Evolutionary conservation across 805 yeast species (phyloP), one percentile per base, ranked within the genome.

Genomic region (Schwanniomyces occidentalis): DNA sequence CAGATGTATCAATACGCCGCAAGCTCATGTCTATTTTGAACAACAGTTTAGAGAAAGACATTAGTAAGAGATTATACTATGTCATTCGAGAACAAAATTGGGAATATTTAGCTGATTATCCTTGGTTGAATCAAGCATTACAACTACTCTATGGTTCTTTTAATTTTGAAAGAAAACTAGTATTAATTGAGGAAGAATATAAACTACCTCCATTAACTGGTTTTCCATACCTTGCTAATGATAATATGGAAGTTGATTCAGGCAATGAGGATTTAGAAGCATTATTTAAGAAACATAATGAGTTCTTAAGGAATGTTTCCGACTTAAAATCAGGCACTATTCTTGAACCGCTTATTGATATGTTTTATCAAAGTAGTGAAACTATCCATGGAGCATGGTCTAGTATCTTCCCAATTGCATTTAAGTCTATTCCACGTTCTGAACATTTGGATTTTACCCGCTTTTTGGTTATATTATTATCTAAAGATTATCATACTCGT

Each of bases 51-150:
- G 96, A 90, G 41, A 74, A 69, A 32, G 89, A 85, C 45, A 72
- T 89, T 16, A 76, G 77, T 46, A 88, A 86, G 56, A 72, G 99
- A 38, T 65, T 93, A 22, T 80, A 82, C 44, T 95, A 95, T 48
- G 82, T 91, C 6, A 75, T 95, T n/a, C 69, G 91, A 24, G 98
- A 93, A 50, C 99, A 93, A 56, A 91, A 88, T 51, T 93, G 99
- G 99, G 99, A 93, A 54, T 84, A 77, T 45, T 65, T 93, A 24
- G 90, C 95, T 0, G 99, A 93, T 46, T 85, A 85, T 49, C 85
- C 89, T 26, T 93, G 99, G 99, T 63, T 91, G 42, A 88, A 88
- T 55, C 98, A 91, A 57, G 98, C 96, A 0, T 68, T 87, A 13
- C 96, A 90, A 53, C 61, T 95, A 18, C 61, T 93, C 5, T 87